These are phyloP conservation scores for Arthrobotrys sinensis DNA, from an alignment of 2,329 filamentous ascomycete species.

Conservation along the genomic window DNA sequence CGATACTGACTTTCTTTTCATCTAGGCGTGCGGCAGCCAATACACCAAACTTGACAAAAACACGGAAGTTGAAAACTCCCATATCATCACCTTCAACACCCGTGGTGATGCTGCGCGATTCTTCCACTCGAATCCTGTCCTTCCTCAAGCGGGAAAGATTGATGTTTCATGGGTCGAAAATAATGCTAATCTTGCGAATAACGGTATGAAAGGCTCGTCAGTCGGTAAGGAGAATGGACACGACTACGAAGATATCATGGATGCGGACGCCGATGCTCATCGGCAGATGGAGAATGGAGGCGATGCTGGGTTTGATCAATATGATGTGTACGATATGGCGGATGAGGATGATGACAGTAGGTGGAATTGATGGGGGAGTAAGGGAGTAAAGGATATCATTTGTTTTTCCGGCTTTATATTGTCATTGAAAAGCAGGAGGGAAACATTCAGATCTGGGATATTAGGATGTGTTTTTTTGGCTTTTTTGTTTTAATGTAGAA, in stretches of 20 bases:
- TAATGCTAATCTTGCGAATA: constrained; percentile 7
- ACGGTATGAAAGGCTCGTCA: background rate
- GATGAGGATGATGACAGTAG: constrained; percentile 49
- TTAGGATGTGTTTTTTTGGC: background rate
- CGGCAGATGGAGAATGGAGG: constrained; percentile 4
- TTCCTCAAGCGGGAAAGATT: constrained; percentile 47
- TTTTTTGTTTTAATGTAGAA: background rate
- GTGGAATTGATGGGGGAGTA: constrained; percentile 41
- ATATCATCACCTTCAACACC: constrained; percentile 73
- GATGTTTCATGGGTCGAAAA: constrained; percentile 51
- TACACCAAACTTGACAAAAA: constrained; percentile 63
- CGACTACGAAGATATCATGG: constrained; percentile 33
- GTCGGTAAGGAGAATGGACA: background rate
- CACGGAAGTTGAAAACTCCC: constrained; percentile 64
- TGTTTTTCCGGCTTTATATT: background rate
- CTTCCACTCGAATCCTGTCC: constrained; percentile 33
- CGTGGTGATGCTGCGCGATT: constrained; percentile 55
- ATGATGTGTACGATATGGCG: constrained; percentile 60
- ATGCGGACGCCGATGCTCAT: constrained; percentile 7
- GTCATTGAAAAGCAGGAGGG: constrained; percentile 7
- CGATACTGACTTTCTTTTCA: constrained; percentile 54
- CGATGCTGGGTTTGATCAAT: constrained; percentile 32
- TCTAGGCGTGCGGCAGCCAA: constrained; percentile 62
- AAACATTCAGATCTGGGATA: background rate
- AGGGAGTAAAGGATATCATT: constrained; percentile 5